Percentiles rank a stretch among this genome's conserved stretches.
These are phyloP conservation scores for Fusarium ramigenum DNA, from an alignment of 2,329 filamentous ascomycete genomes.

Conservation along the genomic window DNA sequence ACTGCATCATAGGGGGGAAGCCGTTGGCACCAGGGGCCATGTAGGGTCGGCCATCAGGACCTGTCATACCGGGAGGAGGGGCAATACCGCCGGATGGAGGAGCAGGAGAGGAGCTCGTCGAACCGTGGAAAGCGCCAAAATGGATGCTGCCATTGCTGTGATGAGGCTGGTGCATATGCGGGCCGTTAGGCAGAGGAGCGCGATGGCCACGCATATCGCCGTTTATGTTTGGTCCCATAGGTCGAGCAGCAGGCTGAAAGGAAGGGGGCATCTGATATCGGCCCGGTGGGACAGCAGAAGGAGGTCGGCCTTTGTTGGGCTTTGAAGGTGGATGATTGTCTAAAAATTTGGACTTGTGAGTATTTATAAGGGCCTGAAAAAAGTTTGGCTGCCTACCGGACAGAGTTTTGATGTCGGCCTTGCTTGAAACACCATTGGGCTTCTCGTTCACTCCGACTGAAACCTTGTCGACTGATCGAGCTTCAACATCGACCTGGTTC, in stretches of 20 bases:
- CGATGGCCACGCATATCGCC: conserved; percentile 48
- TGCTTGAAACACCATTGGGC: conserved; percentile 23
- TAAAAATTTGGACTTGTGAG: conserved; percentile 11
- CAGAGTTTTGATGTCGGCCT: conserved; percentile 25
- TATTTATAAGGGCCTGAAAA: not conserved
- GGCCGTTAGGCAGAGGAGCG: conserved; percentile 48
- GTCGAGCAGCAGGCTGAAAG: conserved; percentile 51
- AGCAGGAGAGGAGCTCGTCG: conserved; percentile 66
- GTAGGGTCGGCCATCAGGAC: conserved; percentile 47
- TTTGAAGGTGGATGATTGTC: conserved; percentile 28
- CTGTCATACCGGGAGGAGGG: conserved; percentile 58
- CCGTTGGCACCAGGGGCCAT: conserved; percentile 48
- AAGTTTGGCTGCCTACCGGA: conserved; percentile 22
- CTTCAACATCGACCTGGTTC: conserved; percentile 16
- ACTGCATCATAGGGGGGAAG: conserved; percentile 52
- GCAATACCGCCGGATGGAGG: conserved; percentile 58
- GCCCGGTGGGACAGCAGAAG: conserved; percentile 46
- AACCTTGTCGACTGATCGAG: conserved; percentile 14
- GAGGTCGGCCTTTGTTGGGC: conserved; percentile 41
- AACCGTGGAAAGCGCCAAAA: conserved; percentile 64
- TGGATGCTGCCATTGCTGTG: conserved; percentile 65
- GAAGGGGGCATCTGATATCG: conserved; percentile 57
- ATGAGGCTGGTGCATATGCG: conserved; percentile 60
- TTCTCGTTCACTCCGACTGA: conserved; percentile 17
- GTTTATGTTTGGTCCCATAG: conserved; percentile 45